phyloP scores from a whole-genome alignment of 148 eudicot genomes.

The Rhododendron henanense region DNA sequence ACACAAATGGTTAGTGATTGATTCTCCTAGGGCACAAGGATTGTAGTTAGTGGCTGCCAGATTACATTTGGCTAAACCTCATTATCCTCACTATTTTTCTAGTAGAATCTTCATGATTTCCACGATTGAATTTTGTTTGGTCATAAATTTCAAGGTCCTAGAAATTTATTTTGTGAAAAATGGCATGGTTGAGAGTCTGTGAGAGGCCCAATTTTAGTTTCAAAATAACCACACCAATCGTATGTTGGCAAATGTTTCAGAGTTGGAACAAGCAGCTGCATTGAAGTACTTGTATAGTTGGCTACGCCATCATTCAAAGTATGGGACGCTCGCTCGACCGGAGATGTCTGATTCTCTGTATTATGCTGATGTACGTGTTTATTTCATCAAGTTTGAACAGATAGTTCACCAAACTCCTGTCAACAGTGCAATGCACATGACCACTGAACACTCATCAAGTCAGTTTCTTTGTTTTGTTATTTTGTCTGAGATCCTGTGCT shows the following conservation, averaged over 20 bases:
- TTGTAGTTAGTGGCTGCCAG: neutral
- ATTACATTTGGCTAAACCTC: neutral
- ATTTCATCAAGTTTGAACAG: neutral
- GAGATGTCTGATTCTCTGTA: constrained; percentile 66
- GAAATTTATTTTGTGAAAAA: neutral
- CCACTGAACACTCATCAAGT: neutral
- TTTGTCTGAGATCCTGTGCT: constrained; percentile 9
- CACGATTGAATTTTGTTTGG: neutral
- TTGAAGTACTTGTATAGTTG: constrained; percentile 84
- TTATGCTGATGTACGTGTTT: constrained; percentile 70
- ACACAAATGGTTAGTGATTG: constrained; percentile 76
- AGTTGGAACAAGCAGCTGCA: constrained; percentile 88
- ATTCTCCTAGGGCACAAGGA: neutral
- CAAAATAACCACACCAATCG: neutral
- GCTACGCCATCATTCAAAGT: constrained; percentile 79
- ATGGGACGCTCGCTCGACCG: constrained; percentile 63
- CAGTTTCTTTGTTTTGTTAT: neutral
- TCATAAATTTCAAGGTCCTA: neutral
- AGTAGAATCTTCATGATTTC: neutral
- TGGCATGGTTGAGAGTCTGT: neutral
- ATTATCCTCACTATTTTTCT: neutral
- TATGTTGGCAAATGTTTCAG: constrained; percentile 34
- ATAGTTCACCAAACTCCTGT: neutral
- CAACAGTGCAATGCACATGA: neutral
- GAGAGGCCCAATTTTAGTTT: neutral